Percentiles rank a stretch among this genome's conserved stretches.
phyloP scores from a whole-genome alignment of 2,329 filamentous ascomycete species.

The Sarocladiaceae sp. region DNA sequence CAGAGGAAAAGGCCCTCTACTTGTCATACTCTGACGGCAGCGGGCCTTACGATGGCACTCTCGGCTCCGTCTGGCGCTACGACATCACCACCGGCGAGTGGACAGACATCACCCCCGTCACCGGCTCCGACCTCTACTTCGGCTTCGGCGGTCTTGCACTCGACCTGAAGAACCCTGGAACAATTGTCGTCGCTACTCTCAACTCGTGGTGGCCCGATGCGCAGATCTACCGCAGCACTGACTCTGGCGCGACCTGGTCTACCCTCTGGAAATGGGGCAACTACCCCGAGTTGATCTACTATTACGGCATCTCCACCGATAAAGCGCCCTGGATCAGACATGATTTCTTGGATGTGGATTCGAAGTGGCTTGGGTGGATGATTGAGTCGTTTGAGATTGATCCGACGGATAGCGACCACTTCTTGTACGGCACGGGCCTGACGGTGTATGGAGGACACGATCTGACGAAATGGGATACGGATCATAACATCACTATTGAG shows the following conservation, averaged over 20 bases:
- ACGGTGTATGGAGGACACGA: slow-evolving; percentile 48
- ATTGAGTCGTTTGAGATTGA: slow-evolving; percentile 52
- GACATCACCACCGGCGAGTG: slow-evolving; percentile 41
- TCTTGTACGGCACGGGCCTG: slow-evolving; percentile 55
- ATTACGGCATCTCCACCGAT: slow-evolving; percentile 39
- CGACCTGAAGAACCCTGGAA: slow-evolving; percentile 47
- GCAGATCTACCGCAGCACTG: slow-evolving; percentile 47
- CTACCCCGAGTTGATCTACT: slow-evolving; percentile 37
- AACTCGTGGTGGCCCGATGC: slow-evolving; percentile 57
- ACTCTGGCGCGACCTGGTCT: slow-evolving; percentile 49
- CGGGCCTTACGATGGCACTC: slow-evolving; percentile 50
- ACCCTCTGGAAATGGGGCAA: slow-evolving; percentile 44
- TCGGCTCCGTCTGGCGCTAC: slow-evolving; percentile 48
- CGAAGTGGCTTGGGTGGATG: slow-evolving; percentile 54
- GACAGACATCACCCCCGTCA: slow-evolving; percentile 51
- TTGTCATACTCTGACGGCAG: slow-evolving; percentile 48
- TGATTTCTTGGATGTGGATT: slow-evolving; percentile 39
- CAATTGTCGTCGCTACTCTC: slow-evolving; percentile 47
- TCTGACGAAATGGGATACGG: slow-evolving; percentile 47
- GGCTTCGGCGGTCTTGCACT: slow-evolving; percentile 51
- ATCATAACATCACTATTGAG: slow-evolving; percentile 40
- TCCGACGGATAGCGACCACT: slow-evolving; percentile 52
- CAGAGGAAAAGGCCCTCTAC: slow-evolving; percentile 46
- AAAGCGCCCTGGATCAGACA: slow-evolving; percentile 49
- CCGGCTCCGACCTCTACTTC: slow-evolving; percentile 38